Conservation (phyloP, 345 rosid species). For the Salix viminalis region DNA sequence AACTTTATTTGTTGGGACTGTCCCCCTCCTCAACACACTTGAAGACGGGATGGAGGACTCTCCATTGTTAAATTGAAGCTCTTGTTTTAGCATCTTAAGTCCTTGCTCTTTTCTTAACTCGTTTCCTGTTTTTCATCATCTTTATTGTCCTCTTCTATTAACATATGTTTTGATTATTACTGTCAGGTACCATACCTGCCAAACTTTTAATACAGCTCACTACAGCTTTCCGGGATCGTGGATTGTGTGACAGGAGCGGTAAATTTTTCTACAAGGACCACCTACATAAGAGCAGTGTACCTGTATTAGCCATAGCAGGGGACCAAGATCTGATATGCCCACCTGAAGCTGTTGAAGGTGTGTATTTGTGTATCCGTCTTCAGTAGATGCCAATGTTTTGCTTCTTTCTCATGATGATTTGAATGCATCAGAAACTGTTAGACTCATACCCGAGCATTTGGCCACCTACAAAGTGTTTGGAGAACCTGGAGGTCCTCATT, state of each 20-base stretch:
- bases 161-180: constrained; percentile 1
- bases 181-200: constrained; percentile 83
- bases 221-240: constrained; percentile 80
- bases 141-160: neutral
- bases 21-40: neutral
- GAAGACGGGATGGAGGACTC: neutral
- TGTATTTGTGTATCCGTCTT: neutral
- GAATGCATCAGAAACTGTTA: constrained; percentile 48
- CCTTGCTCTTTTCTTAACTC: neutral
- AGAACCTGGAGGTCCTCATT: constrained; percentile 58
- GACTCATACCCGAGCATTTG: constrained; percentile 50
- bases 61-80: neutral
- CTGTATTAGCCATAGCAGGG: constrained; percentile 90
- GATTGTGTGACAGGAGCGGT: constrained; percentile 75
- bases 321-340: constrained; percentile 91
- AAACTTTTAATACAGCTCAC: constrained; percentile 89
- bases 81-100: neutral
- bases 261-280: constrained; percentile 71
- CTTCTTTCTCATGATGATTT: constrained; percentile 6
- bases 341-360: constrained; percentile 88
- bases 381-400: constrained; percentile 1
- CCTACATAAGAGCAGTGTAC: constrained; percentile 49
- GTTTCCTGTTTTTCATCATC: neutral
- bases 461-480: constrained; percentile 58
- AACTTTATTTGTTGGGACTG: neutral